Base-by-base conservation (phyloP, 1,284 basidiomycete genomes). In the Phaffia rhodozyma region DNA sequence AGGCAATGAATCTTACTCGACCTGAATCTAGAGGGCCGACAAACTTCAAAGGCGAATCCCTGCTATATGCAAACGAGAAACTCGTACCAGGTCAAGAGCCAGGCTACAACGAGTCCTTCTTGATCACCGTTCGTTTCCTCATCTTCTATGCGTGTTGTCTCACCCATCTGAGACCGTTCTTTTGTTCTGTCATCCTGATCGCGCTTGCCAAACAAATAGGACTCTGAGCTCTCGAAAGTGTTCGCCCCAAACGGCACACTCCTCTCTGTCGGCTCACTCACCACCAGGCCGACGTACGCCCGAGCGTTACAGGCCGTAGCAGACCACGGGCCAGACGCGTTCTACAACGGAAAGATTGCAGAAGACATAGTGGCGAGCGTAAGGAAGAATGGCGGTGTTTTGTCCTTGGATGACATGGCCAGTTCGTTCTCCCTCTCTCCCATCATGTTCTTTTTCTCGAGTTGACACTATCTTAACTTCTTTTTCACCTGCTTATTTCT, bases 301-400 rank as follows among this genome's bases (percentile, higher is more conserved):
- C 60, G 59, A 2, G 69, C 71, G 5, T 69, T 77, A 1, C 71
- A 73, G 58, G 68, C 27, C 27, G 74, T 77, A 29, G 75, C 74
- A 0, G 54, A 69, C 11, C 55, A 73, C 16, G 76, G 76, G 18
- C 69, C 73, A 0, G 65, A 66, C 3, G 74, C 70, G 5, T 75
- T 77, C 55, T 77, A 77, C 67, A 58, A 69, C 1, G 74, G 74
- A 2, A 68, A 71, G 20, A 73, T 77, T 5, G 76, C 76, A 3
- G 66, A 73, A 51, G 71, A 69, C n/a, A 72, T 71, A 53, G 69
- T 77, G 18, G 64, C 70, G 29, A 71, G 72, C 7, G 67, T 76
- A 21, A 58, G 67, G 27, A 51, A 62, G 20, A 66, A 66, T n/a
- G 75, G 73, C 3, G 76, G 76, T 1, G 68, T 77, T 52, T 60